phyloP scores from a whole-genome alignment of 2,329 filamentous ascomycete genomes.

The Fusarium avenaceum region DNA sequence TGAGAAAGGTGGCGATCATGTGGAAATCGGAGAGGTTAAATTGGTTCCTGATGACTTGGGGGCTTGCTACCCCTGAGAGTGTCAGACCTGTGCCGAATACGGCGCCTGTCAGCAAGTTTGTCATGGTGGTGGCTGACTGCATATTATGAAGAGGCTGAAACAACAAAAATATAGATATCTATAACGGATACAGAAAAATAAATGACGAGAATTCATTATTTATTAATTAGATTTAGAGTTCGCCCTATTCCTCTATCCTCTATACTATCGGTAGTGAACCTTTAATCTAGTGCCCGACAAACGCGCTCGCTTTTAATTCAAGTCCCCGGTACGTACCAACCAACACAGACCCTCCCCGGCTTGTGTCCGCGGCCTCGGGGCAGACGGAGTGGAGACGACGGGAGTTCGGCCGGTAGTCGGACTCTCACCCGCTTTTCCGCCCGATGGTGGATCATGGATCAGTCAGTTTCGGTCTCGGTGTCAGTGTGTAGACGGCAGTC shows the following conservation, averaged over 20 bases:
- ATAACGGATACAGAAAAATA: not conserved
- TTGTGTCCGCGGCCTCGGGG: not conserved
- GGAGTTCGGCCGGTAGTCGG: slow-evolving; percentile 14
- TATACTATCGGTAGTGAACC: not conserved
- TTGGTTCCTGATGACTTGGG: slow-evolving; percentile 23
- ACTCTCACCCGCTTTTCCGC: not conserved
- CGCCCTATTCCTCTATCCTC: not conserved
- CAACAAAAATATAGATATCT: not conserved
- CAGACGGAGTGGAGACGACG: not conserved
- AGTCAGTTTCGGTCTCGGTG: slow-evolving; percentile 5
- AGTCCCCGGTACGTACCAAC: slow-evolving; percentile 16
- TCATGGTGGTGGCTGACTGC: not conserved
- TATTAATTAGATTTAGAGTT: not conserved
- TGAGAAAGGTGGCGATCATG: slow-evolving; percentile 30
- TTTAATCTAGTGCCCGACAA: slow-evolving; percentile 20
- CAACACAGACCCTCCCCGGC: slow-evolving; percentile 1
- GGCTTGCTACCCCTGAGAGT: slow-evolving; percentile 21
- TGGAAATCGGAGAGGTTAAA: slow-evolving; percentile 28
- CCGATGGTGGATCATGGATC: not conserved
- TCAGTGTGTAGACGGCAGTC: slow-evolving; percentile 16
- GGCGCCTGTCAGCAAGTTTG: slow-evolving; percentile 17
- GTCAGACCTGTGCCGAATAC: slow-evolving; percentile 24
- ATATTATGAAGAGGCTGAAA: not conserved
- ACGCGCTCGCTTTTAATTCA: not conserved
- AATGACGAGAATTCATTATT: not conserved